Evolutionary conservation across 805 yeast species (phyloP), one percentile per base, ranked within the genome.

Genomic region (Zygosaccharomyces gambellarensis): DNA sequence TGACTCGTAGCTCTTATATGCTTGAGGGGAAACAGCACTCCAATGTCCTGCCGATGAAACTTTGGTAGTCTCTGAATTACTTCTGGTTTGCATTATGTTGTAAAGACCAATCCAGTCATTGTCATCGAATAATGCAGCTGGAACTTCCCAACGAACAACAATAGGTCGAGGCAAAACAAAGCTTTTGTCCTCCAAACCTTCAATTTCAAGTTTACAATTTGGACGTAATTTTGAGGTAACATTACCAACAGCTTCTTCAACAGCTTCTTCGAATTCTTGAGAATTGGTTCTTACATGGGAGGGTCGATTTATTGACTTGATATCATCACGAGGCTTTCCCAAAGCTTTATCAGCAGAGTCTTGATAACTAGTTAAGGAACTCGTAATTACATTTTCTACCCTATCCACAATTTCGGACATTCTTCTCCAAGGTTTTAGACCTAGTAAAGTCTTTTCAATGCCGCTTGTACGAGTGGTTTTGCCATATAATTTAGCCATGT

Each of bases 91-190:
- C 23, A 78, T 69, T 8, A 84, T 76, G 47, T 79, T 78, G 67
- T 87, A 87, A 28, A 87, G 65, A 0, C 94, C 95, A 55, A 87
- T 76, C 95, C 95, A 87, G 62, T 85, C 90, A 39, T 71, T 73
- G 0, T 67, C 49, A 14, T 79, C 68, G 53, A 78, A 81, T 22
- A 60, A 51, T 2, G 67, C 69, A 8, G 40, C 40, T 1, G 87
- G 84, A 0, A 83, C 70, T 25, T 65, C 62, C 83, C 86, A 87
- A 19, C 66, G 60, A 3, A 84, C 75, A 19, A 62, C 62, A 23
- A 87, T 74, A 2, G 85, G 79, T 6, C 71, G 64, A 36, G 59
- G 69, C 38, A 48, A 55, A 2, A 59, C 22, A 73, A 74, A 55
- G 40, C 65, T 66, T 60, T 61, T 57, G 29, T 61, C 48, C 49